phyloP scores from a whole-genome alignment of 2,329 filamentous ascomycete genomes.

The Gyromitra esculenta region DNA sequence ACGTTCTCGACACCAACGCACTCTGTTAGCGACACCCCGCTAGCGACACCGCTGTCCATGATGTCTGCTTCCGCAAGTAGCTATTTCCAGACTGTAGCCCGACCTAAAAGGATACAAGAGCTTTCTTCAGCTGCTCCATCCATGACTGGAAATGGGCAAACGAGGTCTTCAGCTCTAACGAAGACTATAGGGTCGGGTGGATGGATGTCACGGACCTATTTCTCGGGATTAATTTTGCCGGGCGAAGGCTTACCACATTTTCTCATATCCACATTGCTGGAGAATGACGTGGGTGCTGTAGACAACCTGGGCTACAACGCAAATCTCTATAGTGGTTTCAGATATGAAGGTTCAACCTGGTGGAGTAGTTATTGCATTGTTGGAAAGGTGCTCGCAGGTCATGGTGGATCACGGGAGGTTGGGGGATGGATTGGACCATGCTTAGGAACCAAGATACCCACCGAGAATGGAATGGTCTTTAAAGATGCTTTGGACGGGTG shows the following conservation, averaged over 20 bases:
- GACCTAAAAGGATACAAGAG: constrained; percentile 58
- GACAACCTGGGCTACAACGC: constrained; percentile 69
- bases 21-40: constrained; percentile 54
- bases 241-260: constrained; percentile 72
- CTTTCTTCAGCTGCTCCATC: constrained; percentile 62
- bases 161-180: constrained; percentile 58
- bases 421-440: constrained; percentile 73
- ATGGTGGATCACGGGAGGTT: constrained; percentile 68
- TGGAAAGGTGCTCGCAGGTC: constrained; percentile 72
- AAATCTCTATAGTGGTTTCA: constrained; percentile 72
- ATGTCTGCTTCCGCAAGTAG: constrained; percentile 57
- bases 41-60: constrained; percentile 58
- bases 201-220: constrained; percentile 74
- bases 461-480: constrained; percentile 63
- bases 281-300: constrained; percentile 71
- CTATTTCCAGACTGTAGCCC: constrained; percentile 58
- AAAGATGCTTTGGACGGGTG: constrained; percentile 51
- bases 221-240: constrained; percentile 72
- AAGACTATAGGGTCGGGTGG: constrained; percentile 70
- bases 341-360: constrained; percentile 72
- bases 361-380: constrained; percentile 75
- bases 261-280: constrained; percentile 72
- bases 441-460: constrained; percentile 68
- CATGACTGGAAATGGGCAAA: constrained; percentile 60
- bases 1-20: constrained; percentile 48